Conservation (phyloP, 345 rosid genomes). For the Lenwebbia sp. region DNA sequence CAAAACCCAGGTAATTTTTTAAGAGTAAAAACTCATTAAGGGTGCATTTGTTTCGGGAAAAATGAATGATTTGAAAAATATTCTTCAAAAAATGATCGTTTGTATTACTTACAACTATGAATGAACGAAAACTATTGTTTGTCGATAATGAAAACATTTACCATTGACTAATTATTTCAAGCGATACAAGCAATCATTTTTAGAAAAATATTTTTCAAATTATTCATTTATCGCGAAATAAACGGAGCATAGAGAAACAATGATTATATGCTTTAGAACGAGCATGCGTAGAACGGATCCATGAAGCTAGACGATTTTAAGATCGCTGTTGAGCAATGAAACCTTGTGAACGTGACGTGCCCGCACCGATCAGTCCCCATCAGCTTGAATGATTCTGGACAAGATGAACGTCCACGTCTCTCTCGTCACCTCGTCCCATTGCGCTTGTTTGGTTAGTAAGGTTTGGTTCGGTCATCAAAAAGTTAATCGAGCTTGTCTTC, state of each 20-base stretch:
- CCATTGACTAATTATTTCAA: no score
- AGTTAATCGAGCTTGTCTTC: neutral
- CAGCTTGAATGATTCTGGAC: neutral
- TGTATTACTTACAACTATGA: no score
- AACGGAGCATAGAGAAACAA: neutral
- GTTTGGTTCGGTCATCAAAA: neutral
- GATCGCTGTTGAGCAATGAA: neutral
- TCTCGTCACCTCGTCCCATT: neutral
- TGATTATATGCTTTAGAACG: neutral
- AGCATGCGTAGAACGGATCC: neutral
- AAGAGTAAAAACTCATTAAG: no score
- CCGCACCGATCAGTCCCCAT: neutral
- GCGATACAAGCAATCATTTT: no score
- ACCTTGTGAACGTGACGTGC: neutral
- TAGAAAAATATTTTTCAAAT: no score
- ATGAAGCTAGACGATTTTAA: neutral
- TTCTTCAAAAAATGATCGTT: no score
- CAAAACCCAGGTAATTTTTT: no score
- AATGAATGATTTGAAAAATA: no score
- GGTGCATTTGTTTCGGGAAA: no score
- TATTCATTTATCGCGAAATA: no score
- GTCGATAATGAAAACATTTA: no score
- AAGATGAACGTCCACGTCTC: neutral
- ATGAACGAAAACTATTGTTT: no score
- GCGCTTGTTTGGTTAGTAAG: neutral